Evolutionary conservation across 179 eudicot species (phyloP).

Genomic region (Carnegiea gigantea): DNA sequence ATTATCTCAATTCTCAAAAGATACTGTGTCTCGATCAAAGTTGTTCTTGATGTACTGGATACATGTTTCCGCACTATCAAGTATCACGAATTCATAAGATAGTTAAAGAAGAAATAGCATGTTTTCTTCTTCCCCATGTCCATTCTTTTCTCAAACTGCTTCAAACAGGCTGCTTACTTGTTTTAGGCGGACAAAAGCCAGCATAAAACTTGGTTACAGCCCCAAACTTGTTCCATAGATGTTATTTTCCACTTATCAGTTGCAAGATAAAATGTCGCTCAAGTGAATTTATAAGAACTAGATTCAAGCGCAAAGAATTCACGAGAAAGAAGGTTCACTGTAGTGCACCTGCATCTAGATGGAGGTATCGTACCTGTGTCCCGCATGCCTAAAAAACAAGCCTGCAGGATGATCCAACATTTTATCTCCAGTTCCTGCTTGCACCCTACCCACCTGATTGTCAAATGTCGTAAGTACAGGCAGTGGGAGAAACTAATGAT

Average conservation of each 20-base stretch:
- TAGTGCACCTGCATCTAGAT: background rate
- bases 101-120: background rate
- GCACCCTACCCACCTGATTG: conserved; percentile 34
- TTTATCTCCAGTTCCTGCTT: conserved; percentile 27
- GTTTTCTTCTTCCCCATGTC: background rate
- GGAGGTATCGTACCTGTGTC: conserved; percentile 38
- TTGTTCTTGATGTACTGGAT: too few species aligned
- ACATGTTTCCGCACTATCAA: background rate
- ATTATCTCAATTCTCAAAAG: too few species aligned
- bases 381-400: conserved; percentile 48
- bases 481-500: background rate
- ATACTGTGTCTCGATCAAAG: too few species aligned
- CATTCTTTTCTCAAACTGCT: background rate
- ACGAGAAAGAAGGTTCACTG: background rate
- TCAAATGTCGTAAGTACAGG: background rate
- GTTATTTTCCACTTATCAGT: too few species aligned
- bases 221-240: too few species aligned
- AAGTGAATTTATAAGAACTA: background rate
- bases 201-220: too few species aligned
- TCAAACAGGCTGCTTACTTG: background rate
- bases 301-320: conserved; percentile 2
- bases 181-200: background rate
- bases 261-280: background rate
- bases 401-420: conserved; percentile 34
- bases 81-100: background rate